These are phyloP conservation scores for Rhizoclosmatium sp. DNA, from an alignment of 192 early-diverging fungal genomes.

Conservation along the genomic window DNA sequence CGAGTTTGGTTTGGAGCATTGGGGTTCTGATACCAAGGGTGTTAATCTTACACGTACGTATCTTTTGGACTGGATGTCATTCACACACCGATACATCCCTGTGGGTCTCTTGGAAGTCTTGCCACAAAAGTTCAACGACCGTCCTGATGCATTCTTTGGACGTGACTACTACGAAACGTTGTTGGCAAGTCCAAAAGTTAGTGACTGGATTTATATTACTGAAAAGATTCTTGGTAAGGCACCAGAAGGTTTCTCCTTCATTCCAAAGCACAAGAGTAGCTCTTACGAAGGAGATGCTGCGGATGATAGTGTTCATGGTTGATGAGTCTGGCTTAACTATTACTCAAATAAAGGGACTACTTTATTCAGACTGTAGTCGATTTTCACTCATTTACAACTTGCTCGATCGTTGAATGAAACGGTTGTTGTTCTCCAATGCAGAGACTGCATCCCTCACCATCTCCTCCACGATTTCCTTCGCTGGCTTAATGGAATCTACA, in stretches of 20 bases:
- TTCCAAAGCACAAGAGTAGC: slow-evolving; percentile 95
- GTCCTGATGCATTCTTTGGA: slow-evolving; percentile 85
- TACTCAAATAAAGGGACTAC: too few relatives aligned
- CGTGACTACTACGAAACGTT: slow-evolving; percentile 93
- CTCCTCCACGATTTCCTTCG: slow-evolving; percentile 59
- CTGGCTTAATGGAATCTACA: slow-evolving; percentile 50
- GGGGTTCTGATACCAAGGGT: slow-evolving; percentile 91
- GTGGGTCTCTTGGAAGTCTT: slow-evolving; percentile 90
- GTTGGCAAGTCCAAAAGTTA: slow-evolving; percentile 79
- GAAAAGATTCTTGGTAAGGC: slow-evolving; percentile 91
- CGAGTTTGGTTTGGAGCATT: slow-evolving; percentile 90
- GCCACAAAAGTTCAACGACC: slow-evolving; percentile 91
- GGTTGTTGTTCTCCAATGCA: slow-evolving; percentile 28
- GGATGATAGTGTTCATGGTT: slow-evolving; percentile 15
- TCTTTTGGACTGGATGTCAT: slow-evolving; percentile 61
- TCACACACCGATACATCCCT: slow-evolving; percentile 81
- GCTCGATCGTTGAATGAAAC: not conserved
- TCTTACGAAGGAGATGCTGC: slow-evolving; percentile 61
- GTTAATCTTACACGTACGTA: slow-evolving; percentile 81
- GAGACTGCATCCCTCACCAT: slow-evolving; percentile 48
- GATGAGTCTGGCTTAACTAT: not conserved
- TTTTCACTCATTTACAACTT: too few relatives aligned
- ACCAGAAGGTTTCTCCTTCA: slow-evolving; percentile 84
- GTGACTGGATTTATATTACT: slow-evolving; percentile 93
- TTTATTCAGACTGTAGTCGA: too few relatives aligned